Evolutionary conservation across 306 rosid species (phyloP).

Genomic region (Lotus japonicus): DNA sequence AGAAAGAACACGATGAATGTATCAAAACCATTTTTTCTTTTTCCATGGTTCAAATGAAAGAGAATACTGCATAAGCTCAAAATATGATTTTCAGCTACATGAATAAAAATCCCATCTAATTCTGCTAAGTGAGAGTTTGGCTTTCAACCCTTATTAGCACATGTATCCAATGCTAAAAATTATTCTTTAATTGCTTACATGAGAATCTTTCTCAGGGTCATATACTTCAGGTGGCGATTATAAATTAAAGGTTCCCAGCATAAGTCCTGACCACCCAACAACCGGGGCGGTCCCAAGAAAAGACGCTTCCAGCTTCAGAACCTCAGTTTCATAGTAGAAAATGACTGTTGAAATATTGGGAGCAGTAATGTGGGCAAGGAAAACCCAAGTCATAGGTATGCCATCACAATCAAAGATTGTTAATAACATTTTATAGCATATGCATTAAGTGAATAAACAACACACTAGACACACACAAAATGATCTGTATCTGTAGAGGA

Average conservation of each 20-base stretch:
- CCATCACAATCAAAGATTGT: constrained; percentile 27
- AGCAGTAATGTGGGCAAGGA: constrained; percentile 58
- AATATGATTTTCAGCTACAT: too few species aligned
- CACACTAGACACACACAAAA: not conserved
- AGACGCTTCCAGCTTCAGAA: constrained; percentile 68
- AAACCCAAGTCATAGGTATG: constrained; percentile 91
- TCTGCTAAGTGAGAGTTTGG: too few species aligned
- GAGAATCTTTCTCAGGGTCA: constrained; percentile 68
- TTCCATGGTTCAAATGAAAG: too few species aligned
- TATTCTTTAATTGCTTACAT: constrained; percentile 37
- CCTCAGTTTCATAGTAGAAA: constrained; percentile 75
- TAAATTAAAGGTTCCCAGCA: constrained; percentile 74
- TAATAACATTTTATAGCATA: constrained; percentile 15
- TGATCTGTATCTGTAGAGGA: too few species aligned
- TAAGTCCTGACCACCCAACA: constrained; percentile 78
- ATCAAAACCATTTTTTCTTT: too few species aligned
- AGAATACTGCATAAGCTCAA: too few species aligned
- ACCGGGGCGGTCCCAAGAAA: constrained; percentile 70
- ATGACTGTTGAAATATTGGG: constrained; percentile 70
- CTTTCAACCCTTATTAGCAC: too few species aligned
- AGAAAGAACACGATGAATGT: too few species aligned
- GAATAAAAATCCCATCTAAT: too few species aligned
- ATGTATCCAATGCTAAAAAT: too few species aligned
- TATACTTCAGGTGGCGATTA: constrained; percentile 54
- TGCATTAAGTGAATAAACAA: not conserved